Base-by-base conservation (phyloP, 2,329 filamentous ascomycete genomes). In the Sclerotinia subarctica region DNA sequence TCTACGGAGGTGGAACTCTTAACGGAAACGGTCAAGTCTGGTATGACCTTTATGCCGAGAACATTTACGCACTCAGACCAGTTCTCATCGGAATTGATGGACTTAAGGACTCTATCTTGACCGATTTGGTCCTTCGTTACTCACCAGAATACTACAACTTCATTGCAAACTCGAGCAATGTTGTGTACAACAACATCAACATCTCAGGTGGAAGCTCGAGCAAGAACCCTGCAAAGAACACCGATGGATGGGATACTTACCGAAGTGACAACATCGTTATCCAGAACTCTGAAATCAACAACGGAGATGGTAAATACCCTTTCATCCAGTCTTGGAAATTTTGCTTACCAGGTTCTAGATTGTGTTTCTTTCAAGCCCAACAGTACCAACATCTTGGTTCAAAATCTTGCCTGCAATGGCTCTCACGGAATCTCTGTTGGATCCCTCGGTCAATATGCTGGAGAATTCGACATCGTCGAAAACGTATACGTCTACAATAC, bases 331-430 rank as follows among this genome's bases (percentile, higher is more conserved):
- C 52, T 17, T 3, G 2, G 13, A 29, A 38, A 42, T 24, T 49
- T 68, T 68, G 26, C 29, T 63, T 42, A 58, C 24, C 24, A 35
- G 19, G 19, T 44, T 52, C 21, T 65, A 68, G 85, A 92, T 75
- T 92, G 90, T 69, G 87, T 92, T 17, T 88, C 88, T 0, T 91
- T 92, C 82, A 92, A 92, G 78, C 89, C 89, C 24, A 92, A 91
- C 76, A 88, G 84, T 73, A 91, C 88, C 54, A 84, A 90, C 71
- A 85, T 91, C 10, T 77, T 91, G 5, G 84, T 91, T 6, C 88
- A 91, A 75, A 87, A 88, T 70, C 79, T 92, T 5, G 79, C 81
- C 69, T 92, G 89, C 78, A 89, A 88, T 73, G 88, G 88, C 46
- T 90, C 87, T 3, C 89, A 92, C 74, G 90, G 90, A 51, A 91